A percentile compares a stretch with the other conserved stretches of the same genome.
These are phyloP conservation scores for Rhodocollybia butyracea DNA, from an alignment of 768 basidiomycete genomes.

Conservation along the genomic window DNA sequence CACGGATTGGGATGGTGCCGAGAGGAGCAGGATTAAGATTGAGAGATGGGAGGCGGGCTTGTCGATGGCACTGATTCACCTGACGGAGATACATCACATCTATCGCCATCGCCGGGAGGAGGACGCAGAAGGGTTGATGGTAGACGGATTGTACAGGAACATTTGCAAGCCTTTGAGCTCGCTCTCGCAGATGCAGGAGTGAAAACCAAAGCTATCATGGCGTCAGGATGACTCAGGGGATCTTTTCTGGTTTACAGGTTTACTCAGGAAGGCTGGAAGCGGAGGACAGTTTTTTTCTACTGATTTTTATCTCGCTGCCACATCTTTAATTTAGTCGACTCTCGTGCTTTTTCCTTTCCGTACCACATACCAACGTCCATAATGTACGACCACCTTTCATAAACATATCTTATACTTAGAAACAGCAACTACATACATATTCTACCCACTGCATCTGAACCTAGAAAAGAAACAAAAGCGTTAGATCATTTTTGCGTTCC, in stretches of 20 bases:
- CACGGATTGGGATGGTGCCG: slow-evolving; percentile 82
- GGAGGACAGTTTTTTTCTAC: background rate
- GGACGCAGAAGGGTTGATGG: slow-evolving; percentile 56
- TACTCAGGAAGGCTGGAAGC: background rate
- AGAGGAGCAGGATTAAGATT: slow-evolving; percentile 70
- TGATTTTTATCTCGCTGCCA: slow-evolving; percentile 10
- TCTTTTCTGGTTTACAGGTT: background rate
- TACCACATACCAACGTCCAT: no score
- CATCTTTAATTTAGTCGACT: slow-evolving; percentile 12
- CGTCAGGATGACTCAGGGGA: slow-evolving; percentile 38
- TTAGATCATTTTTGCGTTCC: background rate
- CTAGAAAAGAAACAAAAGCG: slow-evolving; percentile 24
- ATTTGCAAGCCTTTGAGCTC: slow-evolving; percentile 70
- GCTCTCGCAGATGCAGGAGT: slow-evolving; percentile 68
- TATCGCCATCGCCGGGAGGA: slow-evolving; percentile 14
- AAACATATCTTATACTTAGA: no score
- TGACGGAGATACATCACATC: slow-evolving; percentile 20
- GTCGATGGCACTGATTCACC: slow-evolving; percentile 36
- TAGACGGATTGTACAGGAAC: slow-evolving; percentile 70
- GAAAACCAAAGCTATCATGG: slow-evolving; percentile 84
- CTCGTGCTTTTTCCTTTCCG: no score
- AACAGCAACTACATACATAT: background rate
- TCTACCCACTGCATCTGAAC: slow-evolving; percentile 59
- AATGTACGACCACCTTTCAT: background rate
- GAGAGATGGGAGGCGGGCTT: slow-evolving; percentile 78